Base-by-base conservation (phyloP, 2,329 filamentous ascomycete genomes). In the Trichoderma cornu-damae region DNA sequence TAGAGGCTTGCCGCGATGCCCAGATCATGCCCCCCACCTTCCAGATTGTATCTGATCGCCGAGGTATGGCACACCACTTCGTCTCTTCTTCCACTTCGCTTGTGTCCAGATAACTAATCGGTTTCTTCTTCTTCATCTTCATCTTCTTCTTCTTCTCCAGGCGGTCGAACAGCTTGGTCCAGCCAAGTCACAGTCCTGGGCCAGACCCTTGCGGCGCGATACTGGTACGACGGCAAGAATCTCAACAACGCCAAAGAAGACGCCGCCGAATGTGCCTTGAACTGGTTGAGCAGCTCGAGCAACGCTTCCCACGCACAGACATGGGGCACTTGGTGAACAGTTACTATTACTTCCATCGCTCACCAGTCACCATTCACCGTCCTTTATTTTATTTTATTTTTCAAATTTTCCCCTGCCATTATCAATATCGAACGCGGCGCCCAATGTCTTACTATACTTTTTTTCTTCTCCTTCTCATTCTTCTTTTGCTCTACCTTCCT, bases 141-240 rank as follows among this genome's bases (percentile, higher is more conserved):
- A n/a, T n/a, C n/a, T n/a, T n/a, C n/a, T n/a, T n/a, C n/a, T 8
- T 26, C 18, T 34, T 44, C 43, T 24, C 38, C 28, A 94, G 91
- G 90, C 64, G 90, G 90, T 63, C 88, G 91, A 66, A 96, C 91
- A 59, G 91, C 91, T 58, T 96, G 91, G 91, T 93, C 90, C 58
- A 88, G 87, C 76, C 81, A 81, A 59, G 90, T 96, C 59, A 84
- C 79, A n/a, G 81, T 96, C 58, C 78, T 82, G 64, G 86, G 85
- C 54, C 75, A 79, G 50, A 79, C 75, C 46, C 80, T 89, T 65
- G 70, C 79, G n/a, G 90, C 90, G 46, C 83, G 90, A 61, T 96
- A 85, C 74, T 96, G 90, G 90, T 96, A 96, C 73, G 91, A 95
- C 71, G 90, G 90, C 60, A 85, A 90, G 69, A 90, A 90, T 68